phyloP scores from a whole-genome alignment of 2,329 filamentous ascomycete genomes.

The Diaporthe vaccinii region DNA sequence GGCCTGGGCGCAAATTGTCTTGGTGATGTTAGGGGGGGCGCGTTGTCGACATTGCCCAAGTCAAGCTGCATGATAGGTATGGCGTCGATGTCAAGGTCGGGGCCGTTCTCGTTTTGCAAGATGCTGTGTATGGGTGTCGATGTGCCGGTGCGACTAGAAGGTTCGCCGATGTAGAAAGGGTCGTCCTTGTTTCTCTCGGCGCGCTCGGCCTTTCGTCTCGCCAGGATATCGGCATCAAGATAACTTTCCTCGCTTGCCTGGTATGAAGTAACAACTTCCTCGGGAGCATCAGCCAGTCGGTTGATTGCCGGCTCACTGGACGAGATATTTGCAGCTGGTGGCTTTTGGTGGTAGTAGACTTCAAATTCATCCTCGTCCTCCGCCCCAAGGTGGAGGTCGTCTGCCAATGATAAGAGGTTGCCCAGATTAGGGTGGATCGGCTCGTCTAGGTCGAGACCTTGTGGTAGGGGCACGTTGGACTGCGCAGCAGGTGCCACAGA shows the following conservation, averaged over 20 bases:
- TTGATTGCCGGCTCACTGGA: constrained; percentile 69
- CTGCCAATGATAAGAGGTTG: constrained; percentile 73
- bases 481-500: constrained; percentile 89
- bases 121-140: constrained; percentile 87
- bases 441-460: constrained; percentile 81
- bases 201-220: constrained; percentile 81
- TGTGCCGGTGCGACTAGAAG: constrained; percentile 57
- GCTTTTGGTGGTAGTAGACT: constrained; percentile 72
- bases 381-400: constrained; percentile 61
- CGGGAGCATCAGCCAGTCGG: constrained; percentile 59
- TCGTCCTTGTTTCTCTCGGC: constrained; percentile 89
- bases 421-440: constrained; percentile 84
- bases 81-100: constrained; percentile 89
- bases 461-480: constrained; percentile 84
- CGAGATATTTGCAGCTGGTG: constrained; percentile 64
- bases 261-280: constrained; percentile 67
- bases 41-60: constrained; percentile 66
- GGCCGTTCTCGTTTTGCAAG: constrained; percentile 77
- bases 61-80: constrained; percentile 97
- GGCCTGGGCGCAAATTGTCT: constrained; percentile 48
- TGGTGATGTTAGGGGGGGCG: constrained; percentile 46
- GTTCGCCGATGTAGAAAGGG: constrained; percentile 85
- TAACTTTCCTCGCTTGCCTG: constrained; percentile 74
- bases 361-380: constrained; percentile 77
- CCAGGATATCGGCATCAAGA: constrained; percentile 79